phyloP scores from a whole-genome alignment of 2,329 filamentous ascomycete genomes.

The Diaporthe humulicola region DNA sequence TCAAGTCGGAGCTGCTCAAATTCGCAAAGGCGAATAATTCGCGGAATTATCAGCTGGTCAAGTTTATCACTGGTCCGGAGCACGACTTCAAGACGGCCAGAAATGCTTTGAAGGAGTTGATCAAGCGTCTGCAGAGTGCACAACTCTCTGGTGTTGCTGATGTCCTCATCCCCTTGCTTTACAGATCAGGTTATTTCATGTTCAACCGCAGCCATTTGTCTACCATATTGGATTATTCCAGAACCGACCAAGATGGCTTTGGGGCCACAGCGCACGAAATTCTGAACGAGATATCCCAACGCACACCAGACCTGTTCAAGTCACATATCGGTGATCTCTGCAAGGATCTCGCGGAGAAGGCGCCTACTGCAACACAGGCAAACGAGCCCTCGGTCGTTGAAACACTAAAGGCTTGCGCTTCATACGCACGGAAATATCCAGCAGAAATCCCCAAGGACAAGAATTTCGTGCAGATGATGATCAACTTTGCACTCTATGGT shows the following conservation, averaged over 20 bases:
- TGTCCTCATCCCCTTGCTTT: conserved; percentile 85
- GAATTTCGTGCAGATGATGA: conserved; percentile 84
- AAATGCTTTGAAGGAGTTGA: conserved; percentile 90
- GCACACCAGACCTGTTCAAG: conserved; percentile 91
- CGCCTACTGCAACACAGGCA: conserved; percentile 75
- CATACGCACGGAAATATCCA: conserved; percentile 88
- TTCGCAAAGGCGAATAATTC: conserved; percentile 94
- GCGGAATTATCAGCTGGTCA: conserved; percentile 88
- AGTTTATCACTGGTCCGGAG: conserved; percentile 85
- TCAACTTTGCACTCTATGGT: conserved; percentile 86
- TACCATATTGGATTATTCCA: conserved; percentile 88
- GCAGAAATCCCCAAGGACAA: conserved; percentile 85
- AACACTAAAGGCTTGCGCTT: conserved; percentile 92
- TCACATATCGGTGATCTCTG: conserved; percentile 93
- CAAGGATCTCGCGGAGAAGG: conserved; percentile 84
- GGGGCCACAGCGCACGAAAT: conserved; percentile 87
- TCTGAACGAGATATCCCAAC: conserved; percentile 90
- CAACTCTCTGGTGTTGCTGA: conserved; percentile 78
- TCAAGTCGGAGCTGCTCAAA: conserved; percentile 84
- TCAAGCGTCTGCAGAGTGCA: conserved; percentile 81
- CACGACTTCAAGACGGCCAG: conserved; percentile 93
- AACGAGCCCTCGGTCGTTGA: conserved; percentile 86
- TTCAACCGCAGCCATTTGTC: conserved; percentile 96
- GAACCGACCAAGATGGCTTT: conserved; percentile 84
- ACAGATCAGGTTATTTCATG: conserved; percentile 84